These are phyloP conservation scores for Fusarium lateritium DNA, from an alignment of 2,329 filamentous ascomycete genomes.

Conservation along the genomic window DNA sequence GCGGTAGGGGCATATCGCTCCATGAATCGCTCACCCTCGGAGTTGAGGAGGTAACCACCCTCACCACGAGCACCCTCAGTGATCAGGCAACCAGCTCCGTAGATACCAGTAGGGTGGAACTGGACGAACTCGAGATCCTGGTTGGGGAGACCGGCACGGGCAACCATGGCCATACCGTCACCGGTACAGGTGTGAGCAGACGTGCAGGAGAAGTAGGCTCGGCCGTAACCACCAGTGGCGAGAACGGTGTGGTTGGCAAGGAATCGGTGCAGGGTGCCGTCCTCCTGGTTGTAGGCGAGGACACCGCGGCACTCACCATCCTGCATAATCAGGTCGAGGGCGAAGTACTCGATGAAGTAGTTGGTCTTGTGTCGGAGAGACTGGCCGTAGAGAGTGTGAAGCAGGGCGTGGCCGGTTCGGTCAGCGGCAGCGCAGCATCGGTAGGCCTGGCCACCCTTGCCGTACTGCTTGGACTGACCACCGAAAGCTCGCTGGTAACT, in stretches of 20 bases:
- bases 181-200: slow-evolving; percentile 98
- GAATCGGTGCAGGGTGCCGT: slow-evolving; percentile 97
- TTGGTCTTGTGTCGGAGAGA: slow-evolving; percentile 98
- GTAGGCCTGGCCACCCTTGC: slow-evolving; percentile 98
- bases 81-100: slow-evolving; percentile 97
- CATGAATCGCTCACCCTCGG: slow-evolving; percentile 99
- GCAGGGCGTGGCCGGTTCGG: slow-evolving; percentile 95
- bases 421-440: slow-evolving; percentile 97
- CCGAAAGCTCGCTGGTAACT: slow-evolving; percentile 98
- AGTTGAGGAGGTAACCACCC: slow-evolving; percentile 97
- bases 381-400: slow-evolving; percentile 98
- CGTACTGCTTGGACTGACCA: slow-evolving; percentile 94
- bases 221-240: slow-evolving; percentile 96
- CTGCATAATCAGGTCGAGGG: slow-evolving; percentile 97
- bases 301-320: slow-evolving; percentile 97
- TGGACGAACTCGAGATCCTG: slow-evolving; percentile 99
- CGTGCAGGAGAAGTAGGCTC: slow-evolving; percentile 98
- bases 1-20: slow-evolving; percentile 97
- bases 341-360: slow-evolving; percentile 99
- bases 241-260: slow-evolving; percentile 96
- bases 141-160: slow-evolving; percentile 96
- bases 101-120: slow-evolving; percentile 99
- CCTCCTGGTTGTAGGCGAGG: slow-evolving; percentile 98
- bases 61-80: slow-evolving; percentile 98
- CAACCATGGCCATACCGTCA: slow-evolving; percentile 99